Evolutionary conservation across 257 asterid species (phyloP), one percentile per base, ranked within the genome.

Genomic region (Capsicum baccatum): DNA sequence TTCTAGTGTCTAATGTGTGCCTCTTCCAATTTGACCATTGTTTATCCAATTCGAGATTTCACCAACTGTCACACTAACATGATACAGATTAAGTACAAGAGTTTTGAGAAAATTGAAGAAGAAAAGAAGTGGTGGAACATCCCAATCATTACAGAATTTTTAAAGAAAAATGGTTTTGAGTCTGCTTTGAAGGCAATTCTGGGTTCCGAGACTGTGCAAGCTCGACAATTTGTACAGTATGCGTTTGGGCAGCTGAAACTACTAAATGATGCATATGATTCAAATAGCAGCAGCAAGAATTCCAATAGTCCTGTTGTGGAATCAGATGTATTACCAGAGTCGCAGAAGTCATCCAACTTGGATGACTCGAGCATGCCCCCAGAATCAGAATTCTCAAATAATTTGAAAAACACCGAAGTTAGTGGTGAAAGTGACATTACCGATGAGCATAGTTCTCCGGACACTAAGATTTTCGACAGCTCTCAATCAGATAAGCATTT

Each of bases 51-150:
- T 52, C 0, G 11, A 54, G 6, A 63, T 39, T 76, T 56, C 19
- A 63, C 68, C 60, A 69, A 54, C 82, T 52, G 74, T 86, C 83
- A 85, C 52, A 17, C 54, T 84, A 21, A 86, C 83, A 47, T 85
- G 81, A 57, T 83, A 71, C 95, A 97, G 99, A 87, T 97, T 79
- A 94, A 89, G 91, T 97, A 92, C 90, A 95, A 92, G 92, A 97
- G 96, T 86, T 97, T 97, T 73, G 91, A 92, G 57, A 91, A 94
- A 91, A 88, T 97, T 21, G 98, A 93, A 7, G 97, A 92, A 62
- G 98, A 95, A 91, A 97, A 93, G 89, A 89, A 92, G 82, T 91
- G 97, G 98, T 97, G 99, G 99, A 93, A 91, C 87, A 94, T 97
- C 83, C 99, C 99, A 52, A 83, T 97, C 52, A 87, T 95, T 70